These are phyloP conservation scores for Caryocar brasiliense DNA, from an alignment of 441 rosid genomes.

Conservation along the genomic window DNA sequence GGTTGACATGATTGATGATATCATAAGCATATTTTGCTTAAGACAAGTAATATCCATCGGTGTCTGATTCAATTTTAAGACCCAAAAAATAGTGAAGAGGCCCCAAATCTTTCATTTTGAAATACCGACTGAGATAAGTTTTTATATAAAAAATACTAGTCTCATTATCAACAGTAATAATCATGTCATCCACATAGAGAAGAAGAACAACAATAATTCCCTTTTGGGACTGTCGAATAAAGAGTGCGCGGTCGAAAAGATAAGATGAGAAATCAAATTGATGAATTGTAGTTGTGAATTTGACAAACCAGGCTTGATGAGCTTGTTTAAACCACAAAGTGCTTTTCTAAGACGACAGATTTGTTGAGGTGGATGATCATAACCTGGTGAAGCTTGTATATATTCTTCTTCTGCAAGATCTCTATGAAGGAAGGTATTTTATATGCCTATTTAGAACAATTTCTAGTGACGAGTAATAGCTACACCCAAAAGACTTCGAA, in stretches of 20 bases:
- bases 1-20: not conserved
- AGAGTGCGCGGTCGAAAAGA: not conserved
- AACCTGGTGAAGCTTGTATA: too few species aligned
- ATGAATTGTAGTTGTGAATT: not conserved
- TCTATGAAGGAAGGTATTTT: not conserved
- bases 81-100: not conserved
- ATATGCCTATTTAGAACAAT: not conserved
- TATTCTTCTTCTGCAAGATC: not conserved
- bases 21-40: not conserved
- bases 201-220: not conserved
- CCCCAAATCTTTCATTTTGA: not conserved
- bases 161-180: too few species aligned
- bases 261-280: not conserved
- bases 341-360: not conserved
- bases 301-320: not conserved
- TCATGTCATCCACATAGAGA: too few species aligned
- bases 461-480: not conserved
- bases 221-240: not conserved
- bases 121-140: not conserved
- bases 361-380: not conserved
- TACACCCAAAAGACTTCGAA: not conserved
- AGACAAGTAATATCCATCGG: not conserved
- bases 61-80: not conserved
- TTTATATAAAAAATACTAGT: too few species aligned
- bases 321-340: not conserved